A percentile compares a stretch with the other conserved stretches of the same genome.
Conservation (phyloP, 2,329 filamentous ascomycete genomes). For the Sporothrix inflata region DNA sequence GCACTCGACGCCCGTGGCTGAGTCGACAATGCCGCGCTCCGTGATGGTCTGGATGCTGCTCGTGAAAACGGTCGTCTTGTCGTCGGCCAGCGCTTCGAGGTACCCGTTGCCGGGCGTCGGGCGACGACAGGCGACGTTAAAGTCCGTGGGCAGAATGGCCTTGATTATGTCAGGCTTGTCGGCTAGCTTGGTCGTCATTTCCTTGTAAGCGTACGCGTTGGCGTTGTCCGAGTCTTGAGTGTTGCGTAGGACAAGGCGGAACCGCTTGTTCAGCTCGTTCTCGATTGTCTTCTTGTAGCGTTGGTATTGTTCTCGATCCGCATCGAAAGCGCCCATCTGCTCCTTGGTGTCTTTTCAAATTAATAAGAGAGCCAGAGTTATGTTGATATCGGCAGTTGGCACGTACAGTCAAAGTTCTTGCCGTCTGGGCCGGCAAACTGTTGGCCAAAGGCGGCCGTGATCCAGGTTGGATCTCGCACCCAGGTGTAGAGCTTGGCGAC, state of each 20-base stretch:
- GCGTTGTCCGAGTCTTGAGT: neutral
- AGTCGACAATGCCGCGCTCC: neutral
- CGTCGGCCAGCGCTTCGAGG: neutral
- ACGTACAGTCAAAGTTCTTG: neutral
- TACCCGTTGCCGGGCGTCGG: neutral
- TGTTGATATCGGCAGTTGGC: too few species aligned
- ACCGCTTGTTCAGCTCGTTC: neutral
- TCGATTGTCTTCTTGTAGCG: neutral
- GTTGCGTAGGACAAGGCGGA: neutral
- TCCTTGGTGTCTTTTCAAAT: neutral
- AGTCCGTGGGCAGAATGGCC: neutral
- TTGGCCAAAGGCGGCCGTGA: neutral
- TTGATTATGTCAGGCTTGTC: neutral
- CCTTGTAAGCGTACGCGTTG: neutral
- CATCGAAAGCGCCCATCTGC: neutral
- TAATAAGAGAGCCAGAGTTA: too few species aligned
- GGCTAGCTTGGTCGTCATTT: neutral
- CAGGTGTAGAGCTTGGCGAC: neutral
- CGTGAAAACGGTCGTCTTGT: neutral
- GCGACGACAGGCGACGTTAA: neutral
- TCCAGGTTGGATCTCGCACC: neutral
- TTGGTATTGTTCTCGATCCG: neutral
- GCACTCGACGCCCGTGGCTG: neutral
- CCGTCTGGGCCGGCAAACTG: neutral
- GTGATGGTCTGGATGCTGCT: neutral